Evolutionary conservation across 768 basidiomycete genomes (phyloP).

Genomic region (Pulveroboletus sp.): DNA sequence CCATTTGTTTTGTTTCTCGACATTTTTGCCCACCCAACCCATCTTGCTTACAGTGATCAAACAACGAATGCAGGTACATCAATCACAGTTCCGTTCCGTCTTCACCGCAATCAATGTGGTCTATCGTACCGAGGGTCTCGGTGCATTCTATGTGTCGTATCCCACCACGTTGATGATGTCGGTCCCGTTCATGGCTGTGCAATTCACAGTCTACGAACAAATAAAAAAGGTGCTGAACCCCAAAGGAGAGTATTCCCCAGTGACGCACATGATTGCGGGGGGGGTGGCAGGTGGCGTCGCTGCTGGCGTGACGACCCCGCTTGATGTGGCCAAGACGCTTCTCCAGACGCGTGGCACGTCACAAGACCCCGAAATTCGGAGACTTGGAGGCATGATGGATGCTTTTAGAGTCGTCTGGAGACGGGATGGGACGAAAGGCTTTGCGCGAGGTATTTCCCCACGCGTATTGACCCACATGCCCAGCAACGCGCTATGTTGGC

Average conservation of each 20-base stretch:
- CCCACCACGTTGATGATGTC: constrained; percentile 97
- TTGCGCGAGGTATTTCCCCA: constrained; percentile 84
- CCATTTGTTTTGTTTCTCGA: background rate
- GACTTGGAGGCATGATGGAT: constrained; percentile 79
- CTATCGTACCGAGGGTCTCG: constrained; percentile 79
- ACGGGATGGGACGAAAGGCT: constrained; percentile 83
- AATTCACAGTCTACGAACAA: constrained; percentile 96
- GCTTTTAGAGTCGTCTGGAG: constrained; percentile 87
- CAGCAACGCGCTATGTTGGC: constrained; percentile 95
- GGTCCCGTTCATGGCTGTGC: constrained; percentile 97
- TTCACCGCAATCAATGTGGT: constrained; percentile 83
- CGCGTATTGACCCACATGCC: constrained; percentile 95
- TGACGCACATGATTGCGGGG: constrained; percentile 88
- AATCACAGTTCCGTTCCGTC: constrained; percentile 87
- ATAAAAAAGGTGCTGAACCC: constrained; percentile 87
- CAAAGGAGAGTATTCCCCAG: constrained; percentile 82
- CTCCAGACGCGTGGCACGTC: constrained; percentile 93
- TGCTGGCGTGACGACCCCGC: constrained; percentile 91
- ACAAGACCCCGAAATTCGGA: constrained; percentile 80
- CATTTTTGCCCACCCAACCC: constrained; percentile 11
- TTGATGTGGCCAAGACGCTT: constrained; percentile 97
- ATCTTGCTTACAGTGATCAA: constrained; percentile 78
- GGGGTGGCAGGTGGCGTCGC: constrained; percentile 92
- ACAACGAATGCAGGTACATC: constrained; percentile 98
- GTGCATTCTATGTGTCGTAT: constrained; percentile 97